Evolutionary conservation across 2,329 filamentous ascomycete genomes (phyloP), one percentile per base, ranked within the genome.

Genomic region (Aspergillus sp.): DNA sequence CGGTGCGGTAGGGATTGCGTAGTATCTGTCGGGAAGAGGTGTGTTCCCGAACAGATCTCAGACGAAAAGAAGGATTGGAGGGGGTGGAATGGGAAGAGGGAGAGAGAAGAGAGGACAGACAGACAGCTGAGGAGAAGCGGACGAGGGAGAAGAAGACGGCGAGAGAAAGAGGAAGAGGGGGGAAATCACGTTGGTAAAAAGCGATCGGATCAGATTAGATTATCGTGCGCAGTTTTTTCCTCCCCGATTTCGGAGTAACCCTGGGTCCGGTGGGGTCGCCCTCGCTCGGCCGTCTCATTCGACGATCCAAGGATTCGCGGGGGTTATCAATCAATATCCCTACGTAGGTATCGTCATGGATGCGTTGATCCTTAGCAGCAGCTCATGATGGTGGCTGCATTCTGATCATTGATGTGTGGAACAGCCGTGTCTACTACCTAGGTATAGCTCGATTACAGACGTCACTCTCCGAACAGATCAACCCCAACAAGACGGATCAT

Each of bases 201-300:
- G 46, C 32, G 56, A 61, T 66, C 61, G 61, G 64, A 67, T 67
- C 62, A 60, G 64, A 67, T 67, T 65, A 68, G 64, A 68, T 68
- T 62, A 60, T 62, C 59, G 61, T 64, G 61, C 49, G 60, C 41
- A 17, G 34, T 7, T 54, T 29, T 23, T 29, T 29, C 25, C 7
- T 10, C 25, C 53, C 61, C 61, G 61, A 62, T 53, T 56, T 62
- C 61, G 61, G 61, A 58, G 57, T 43, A 29, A 53, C 16, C 40
- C 17, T 42, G 40, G 34, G 44, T 47, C 10, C 31, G 41, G 51
- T 52, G 47, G 56, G 25, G 43, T 23, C 17, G 7, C 19, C 9
- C 47, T 49, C 38, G 48, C 34, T 34, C 32, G 25, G 29, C 31
- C 10, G 16, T 43, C 45, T 53, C 17, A 56, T 56, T 56, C 46